Conservation (phyloP, 2,329 filamentous ascomycete genomes). For the Colletotrichum lentis region DNA sequence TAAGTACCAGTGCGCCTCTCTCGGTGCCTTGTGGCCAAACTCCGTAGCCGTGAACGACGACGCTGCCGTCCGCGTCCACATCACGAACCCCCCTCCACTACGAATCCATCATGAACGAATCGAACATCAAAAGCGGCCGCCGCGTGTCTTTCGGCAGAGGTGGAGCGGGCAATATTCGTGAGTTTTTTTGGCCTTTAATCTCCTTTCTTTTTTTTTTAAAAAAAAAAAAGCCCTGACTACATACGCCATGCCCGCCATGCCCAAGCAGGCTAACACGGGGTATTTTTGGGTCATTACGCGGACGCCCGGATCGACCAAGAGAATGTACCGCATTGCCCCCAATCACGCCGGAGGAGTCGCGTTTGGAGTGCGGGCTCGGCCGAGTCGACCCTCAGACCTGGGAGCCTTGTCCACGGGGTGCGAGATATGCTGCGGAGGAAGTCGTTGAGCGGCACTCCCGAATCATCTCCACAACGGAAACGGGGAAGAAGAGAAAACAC, state of each 20-base stretch:
- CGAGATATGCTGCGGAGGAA: slow-evolving; percentile 5
- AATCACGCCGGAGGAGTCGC: slow-evolving; percentile 12
- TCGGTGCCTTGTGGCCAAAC: background rate
- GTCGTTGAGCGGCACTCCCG: background rate
- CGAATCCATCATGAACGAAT: slow-evolving; percentile 11
- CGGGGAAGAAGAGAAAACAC: background rate
- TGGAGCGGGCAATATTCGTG: slow-evolving; percentile 29
- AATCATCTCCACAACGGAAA: background rate
- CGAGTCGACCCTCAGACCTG: background rate
- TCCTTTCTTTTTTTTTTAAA: no score
- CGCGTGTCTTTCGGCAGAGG: slow-evolving; percentile 19
- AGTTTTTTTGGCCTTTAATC: background rate
- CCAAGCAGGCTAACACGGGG: background rate
- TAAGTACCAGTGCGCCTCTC: background rate
- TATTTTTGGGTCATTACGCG: slow-evolving; percentile 13
- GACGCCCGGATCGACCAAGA: slow-evolving; percentile 8
- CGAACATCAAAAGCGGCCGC: slow-evolving; percentile 18
- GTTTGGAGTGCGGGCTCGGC: slow-evolving; percentile 14
- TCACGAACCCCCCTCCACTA: background rate
- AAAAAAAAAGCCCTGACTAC: background rate
- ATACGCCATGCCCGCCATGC: background rate
- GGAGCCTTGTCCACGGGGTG: slow-evolving; percentile 3
- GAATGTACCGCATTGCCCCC: no score
- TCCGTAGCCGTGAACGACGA: background rate
- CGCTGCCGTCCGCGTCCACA: no score